phyloP scores from a whole-genome alignment of 1,284 basidiomycete species.

The Ceratobasidium sp. region DNA sequence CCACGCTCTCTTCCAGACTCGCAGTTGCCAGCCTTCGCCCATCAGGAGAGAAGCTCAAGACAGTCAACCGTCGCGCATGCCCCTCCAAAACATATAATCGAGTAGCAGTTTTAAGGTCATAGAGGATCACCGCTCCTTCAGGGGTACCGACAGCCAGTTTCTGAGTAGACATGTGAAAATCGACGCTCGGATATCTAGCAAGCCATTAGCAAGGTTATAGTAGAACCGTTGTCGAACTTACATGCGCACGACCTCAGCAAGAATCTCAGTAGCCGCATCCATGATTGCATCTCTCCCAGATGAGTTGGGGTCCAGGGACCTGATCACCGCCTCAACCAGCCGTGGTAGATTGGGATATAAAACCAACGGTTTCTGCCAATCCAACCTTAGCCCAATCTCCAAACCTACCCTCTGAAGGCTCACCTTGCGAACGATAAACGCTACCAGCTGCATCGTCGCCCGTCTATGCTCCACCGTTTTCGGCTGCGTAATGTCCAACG shows the following conservation, averaged over 20 bases:
- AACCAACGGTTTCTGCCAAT: slow-evolving; percentile 76
- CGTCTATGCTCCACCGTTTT: slow-evolving; percentile 80
- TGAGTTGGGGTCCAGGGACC: slow-evolving; percentile 92
- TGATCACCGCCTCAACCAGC: slow-evolving; percentile 94
- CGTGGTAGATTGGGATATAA: slow-evolving; percentile 86
- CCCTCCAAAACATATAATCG: slow-evolving; percentile 94
- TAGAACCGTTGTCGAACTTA: slow-evolving; percentile 52
- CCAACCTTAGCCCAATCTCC: background rate
- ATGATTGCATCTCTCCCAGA: slow-evolving; percentile 87
- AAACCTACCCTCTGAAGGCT: slow-evolving; percentile 21
- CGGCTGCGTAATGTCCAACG: slow-evolving; percentile 88
- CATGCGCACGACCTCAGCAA: slow-evolving; percentile 89
- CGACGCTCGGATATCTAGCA: slow-evolving; percentile 85
- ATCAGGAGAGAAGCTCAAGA: slow-evolving; percentile 90
- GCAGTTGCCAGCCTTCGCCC: slow-evolving; percentile 88
- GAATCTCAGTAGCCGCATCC: slow-evolving; percentile 91
- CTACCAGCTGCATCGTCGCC: slow-evolving; percentile 91
- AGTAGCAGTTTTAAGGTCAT: slow-evolving; percentile 95
- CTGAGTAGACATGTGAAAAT: slow-evolving; percentile 87
- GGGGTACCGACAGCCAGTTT: slow-evolving; percentile 92
- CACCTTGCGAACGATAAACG: slow-evolving; percentile 91
- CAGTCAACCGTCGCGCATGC: slow-evolving; percentile 79
- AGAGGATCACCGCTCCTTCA: slow-evolving; percentile 94
- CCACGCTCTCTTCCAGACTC: slow-evolving; percentile 81
- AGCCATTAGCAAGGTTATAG: background rate